phyloP scores from a whole-genome alignment of 306 rosid species.

The Rosa chinensis region DNA sequence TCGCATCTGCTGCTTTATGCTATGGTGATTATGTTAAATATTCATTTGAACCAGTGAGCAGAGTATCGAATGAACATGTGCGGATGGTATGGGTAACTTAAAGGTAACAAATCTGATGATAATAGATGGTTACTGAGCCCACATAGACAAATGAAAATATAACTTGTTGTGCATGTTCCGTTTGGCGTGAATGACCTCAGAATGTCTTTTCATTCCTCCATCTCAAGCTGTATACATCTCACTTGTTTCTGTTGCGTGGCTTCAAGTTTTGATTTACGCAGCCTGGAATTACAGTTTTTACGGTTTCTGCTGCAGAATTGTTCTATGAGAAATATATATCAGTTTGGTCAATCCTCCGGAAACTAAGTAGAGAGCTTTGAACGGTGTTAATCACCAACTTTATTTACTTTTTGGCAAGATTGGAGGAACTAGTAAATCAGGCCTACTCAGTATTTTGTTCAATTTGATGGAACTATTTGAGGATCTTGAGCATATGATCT shows the following conservation, averaged over 20 bases:
- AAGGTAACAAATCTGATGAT: not conserved
- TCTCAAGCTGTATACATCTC: not conserved
- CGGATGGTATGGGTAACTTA: not conserved
- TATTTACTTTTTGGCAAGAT: not conserved
- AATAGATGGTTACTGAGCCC: not conserved
- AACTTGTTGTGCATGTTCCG: not conserved
- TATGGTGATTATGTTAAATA: not conserved
- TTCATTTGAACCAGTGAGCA: not conserved
- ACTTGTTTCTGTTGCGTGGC: slow-evolving; percentile 4
- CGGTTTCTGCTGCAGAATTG: slow-evolving; percentile 1
- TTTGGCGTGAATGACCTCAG: not conserved
- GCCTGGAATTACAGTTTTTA: not conserved
- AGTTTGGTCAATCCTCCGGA: not conserved
- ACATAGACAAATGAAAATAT: not conserved
- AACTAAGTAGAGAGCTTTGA: not conserved
- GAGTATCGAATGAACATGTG: not conserved
- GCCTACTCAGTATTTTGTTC: not conserved
- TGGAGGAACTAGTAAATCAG: not conserved
- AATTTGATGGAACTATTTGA: not conserved
- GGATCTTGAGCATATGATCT: not conserved
- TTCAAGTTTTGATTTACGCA: not conserved
- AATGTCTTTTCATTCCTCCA: not conserved
- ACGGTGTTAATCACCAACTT: not conserved
- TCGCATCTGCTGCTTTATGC: not conserved
- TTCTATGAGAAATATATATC: not conserved